These are phyloP conservation scores for Diutina rugosa DNA, from an alignment of 1,139 yeast genomes.

Conservation along the genomic window DNA sequence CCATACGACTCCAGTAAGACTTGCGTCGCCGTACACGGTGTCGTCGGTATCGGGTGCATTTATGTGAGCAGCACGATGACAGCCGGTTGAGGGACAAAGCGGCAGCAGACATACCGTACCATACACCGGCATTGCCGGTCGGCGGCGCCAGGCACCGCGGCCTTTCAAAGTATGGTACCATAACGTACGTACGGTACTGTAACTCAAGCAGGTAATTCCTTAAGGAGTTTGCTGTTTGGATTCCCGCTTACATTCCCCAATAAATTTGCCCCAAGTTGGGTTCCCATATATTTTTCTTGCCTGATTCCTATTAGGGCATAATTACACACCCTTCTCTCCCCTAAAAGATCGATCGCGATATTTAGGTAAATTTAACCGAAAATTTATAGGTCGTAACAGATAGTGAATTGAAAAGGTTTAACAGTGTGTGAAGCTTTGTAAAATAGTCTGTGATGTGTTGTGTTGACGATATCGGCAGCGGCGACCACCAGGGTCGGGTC, in stretches of 20 bases:
- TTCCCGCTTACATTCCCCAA: neutral
- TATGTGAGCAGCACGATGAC: neutral
- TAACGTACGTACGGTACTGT: too few species aligned
- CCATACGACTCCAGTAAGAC: neutral
- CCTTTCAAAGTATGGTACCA: too few species aligned
- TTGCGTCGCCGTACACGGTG: neutral
- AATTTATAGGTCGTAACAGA: too few species aligned
- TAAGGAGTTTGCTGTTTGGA: too few species aligned
- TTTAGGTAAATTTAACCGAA: neutral
- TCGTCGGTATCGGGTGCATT: neutral
- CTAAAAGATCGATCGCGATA: neutral
- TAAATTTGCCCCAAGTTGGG: neutral
- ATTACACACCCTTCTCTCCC: neutral
- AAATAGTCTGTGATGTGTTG: neutral
- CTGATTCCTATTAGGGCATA: neutral
- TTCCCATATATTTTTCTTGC: too few species aligned
- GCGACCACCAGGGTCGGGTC: neutral
- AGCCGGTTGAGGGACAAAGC: neutral
- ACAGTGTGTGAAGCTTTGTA: too few species aligned
- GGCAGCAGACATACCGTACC: neutral
- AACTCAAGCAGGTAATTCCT: too few species aligned
- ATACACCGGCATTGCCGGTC: neutral
- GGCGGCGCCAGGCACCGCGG: neutral
- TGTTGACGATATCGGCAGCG: neutral
- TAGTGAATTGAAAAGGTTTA: too few species aligned